A percentile compares a stretch with the other conserved stretches of the same genome.
These are phyloP conservation scores for Chaetomiaceae sp. DNA, from an alignment of 2,329 filamentous ascomycete genomes.

Conservation along the genomic window DNA sequence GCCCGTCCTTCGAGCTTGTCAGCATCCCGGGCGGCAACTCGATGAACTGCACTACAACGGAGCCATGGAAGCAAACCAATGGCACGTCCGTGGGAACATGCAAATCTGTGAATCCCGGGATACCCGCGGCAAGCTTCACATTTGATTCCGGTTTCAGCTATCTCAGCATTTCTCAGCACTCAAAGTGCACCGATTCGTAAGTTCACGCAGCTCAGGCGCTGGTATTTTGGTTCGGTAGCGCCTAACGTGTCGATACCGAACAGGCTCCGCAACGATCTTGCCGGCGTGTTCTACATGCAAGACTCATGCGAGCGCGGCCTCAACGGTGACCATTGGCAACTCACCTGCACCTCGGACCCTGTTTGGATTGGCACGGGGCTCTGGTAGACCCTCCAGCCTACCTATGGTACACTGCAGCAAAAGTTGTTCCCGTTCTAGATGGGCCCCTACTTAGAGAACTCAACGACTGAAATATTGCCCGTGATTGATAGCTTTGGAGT, in stretches of 20 bases:
- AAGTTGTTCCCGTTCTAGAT: too few species aligned
- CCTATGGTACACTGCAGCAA: too few species aligned
- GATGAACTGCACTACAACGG: slow-evolving; percentile 25
- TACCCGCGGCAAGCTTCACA: slow-evolving; percentile 20
- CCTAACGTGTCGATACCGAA: not conserved
- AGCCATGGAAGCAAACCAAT: slow-evolving; percentile 16
- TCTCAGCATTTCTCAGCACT: slow-evolving; percentile 20
- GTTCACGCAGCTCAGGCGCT: not conserved
- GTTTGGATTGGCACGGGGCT: slow-evolving; percentile 29
- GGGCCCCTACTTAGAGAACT: too few species aligned
- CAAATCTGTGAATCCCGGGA: slow-evolving; percentile 6
- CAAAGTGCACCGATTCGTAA: slow-evolving; percentile 1
- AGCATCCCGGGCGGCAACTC: slow-evolving; percentile 25
- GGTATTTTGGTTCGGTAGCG: not conserved
- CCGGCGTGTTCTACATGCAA: slow-evolving; percentile 29
- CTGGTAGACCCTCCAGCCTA: not conserved
- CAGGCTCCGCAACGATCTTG: slow-evolving; percentile 8
- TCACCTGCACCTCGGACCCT: slow-evolving; percentile 28
- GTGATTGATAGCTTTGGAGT: too few species aligned
- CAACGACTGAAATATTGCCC: too few species aligned
- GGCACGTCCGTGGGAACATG: slow-evolving; percentile 26
- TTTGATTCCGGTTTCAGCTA: slow-evolving; percentile 28
- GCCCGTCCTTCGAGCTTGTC: slow-evolving; percentile 27
- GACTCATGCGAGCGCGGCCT: slow-evolving; percentile 26
- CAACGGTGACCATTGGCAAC: slow-evolving; percentile 24